Conservation (phyloP, 768 basidiomycete species). For the Suillus paluster region DNA sequence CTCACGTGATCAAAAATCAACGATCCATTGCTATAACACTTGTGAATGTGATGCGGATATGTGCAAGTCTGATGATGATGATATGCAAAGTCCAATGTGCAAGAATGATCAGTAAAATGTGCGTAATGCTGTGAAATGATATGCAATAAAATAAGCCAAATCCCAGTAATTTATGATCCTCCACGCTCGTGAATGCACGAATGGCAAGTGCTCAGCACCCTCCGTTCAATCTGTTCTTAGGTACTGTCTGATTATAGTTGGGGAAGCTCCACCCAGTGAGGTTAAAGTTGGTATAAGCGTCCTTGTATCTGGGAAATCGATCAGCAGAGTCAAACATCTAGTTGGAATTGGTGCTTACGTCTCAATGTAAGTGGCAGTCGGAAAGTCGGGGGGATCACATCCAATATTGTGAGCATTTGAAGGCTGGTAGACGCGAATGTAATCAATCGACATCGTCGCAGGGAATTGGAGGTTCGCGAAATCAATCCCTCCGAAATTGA, state of each 20-base stretch:
- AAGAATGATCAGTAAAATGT: slow-evolving; percentile 2
- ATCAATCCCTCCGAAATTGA: slow-evolving; percentile 70
- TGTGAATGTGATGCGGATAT: neutral
- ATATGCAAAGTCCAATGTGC: neutral
- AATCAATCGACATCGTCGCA: slow-evolving; percentile 74
- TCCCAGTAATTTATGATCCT: neutral
- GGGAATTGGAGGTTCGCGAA: slow-evolving; percentile 57
- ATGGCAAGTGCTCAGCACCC: slow-evolving; percentile 27
- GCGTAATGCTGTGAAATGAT: too few species aligned
- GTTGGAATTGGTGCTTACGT: slow-evolving; percentile 46
- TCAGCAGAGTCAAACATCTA: neutral
- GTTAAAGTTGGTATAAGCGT: slow-evolving; percentile 50
- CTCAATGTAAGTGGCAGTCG: slow-evolving; percentile 78
- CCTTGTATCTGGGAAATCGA: slow-evolving; percentile 36
- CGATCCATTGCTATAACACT: neutral
- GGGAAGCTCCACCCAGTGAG: slow-evolving; percentile 47
- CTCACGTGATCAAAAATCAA: slow-evolving; percentile 38
- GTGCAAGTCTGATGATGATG: neutral
- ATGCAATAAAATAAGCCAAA: neutral
- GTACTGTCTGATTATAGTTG: slow-evolving; percentile 55
- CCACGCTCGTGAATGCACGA: neutral
- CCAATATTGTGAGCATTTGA: slow-evolving; percentile 54
- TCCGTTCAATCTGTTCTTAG: slow-evolving; percentile 54
- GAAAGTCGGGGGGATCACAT: slow-evolving; percentile 72
- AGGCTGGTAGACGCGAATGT: slow-evolving; percentile 77